A percentile compares a stretch with the other conserved stretches of the same genome.
Evolutionary conservation across 2,329 filamentous ascomycete genomes (phyloP).

Genomic region (Colletotrichum agaves): DNA sequence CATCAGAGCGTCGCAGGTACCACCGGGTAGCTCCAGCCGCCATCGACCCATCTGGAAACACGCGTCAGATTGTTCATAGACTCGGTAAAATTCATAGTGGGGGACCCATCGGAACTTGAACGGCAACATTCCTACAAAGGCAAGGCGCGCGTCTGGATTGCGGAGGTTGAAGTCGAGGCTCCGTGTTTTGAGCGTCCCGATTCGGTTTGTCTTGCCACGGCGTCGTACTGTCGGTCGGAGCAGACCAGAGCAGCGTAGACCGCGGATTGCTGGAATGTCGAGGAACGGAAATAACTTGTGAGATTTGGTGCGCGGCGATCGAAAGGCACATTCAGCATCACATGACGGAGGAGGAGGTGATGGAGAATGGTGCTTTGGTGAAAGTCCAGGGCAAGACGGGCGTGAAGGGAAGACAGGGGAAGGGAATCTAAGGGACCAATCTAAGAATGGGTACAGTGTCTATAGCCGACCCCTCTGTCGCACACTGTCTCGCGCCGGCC

Average conservation of each 20-base stretch:
- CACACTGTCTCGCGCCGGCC: too few relatives aligned
- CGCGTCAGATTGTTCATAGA: background rate
- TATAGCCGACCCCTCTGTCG: too few relatives aligned
- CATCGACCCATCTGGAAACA: background rate
- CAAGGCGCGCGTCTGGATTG: slow-evolving; percentile 6
- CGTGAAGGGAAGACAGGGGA: background rate
- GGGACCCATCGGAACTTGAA: background rate
- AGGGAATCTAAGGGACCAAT: too few relatives aligned
- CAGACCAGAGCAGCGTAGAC: background rate
- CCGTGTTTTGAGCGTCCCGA: slow-evolving; percentile 37
- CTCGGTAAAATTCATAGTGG: background rate
- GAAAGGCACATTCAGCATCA: background rate
- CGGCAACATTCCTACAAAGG: slow-evolving; percentile 25
- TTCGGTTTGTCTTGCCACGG: slow-evolving; percentile 28
- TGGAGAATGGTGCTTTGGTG: background rate
- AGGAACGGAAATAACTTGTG: slow-evolving; percentile 7
- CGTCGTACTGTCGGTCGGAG: slow-evolving; percentile 15
- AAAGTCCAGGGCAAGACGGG: background rate
- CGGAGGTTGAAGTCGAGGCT: slow-evolving; percentile 34
- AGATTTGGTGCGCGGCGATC: background rate
- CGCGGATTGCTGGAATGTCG: background rate
- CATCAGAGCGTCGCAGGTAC: slow-evolving; percentile 9
- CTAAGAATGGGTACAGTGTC: background rate
- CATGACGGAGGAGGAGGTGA: background rate
- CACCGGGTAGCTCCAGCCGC: slow-evolving; percentile 9